A percentile compares a stretch with the other conserved stretches of the same genome.
Evolutionary conservation across 2,329 filamentous ascomycete genomes (phyloP).

Genomic region (Sporothrix sp.): DNA sequence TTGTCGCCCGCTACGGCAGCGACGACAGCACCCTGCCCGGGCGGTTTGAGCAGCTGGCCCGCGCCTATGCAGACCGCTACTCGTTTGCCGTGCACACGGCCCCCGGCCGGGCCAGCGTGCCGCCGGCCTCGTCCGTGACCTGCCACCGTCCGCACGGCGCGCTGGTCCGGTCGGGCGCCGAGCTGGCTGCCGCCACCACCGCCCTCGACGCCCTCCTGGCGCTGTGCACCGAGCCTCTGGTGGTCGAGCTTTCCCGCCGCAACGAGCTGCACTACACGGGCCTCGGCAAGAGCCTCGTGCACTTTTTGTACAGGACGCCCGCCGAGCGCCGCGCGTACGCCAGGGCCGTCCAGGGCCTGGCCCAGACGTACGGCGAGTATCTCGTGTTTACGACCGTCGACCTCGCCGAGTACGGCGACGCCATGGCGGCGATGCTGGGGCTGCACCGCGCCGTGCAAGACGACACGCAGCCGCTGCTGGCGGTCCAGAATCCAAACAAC

Average conservation of each 20-base stretch:
- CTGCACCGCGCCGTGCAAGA: neutral
- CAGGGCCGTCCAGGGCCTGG: conserved; percentile 29
- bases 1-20: conserved; percentile 30
- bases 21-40: conserved; percentile 23
- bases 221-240: conserved; percentile 29
- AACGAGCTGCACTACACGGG: conserved; percentile 31
- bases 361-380: conserved; percentile 37
- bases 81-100: conserved; percentile 30
- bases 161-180: conserved; percentile 24
- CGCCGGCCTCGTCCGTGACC: conserved; percentile 18
- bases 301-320: conserved; percentile 25
- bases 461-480: conserved; percentile 23
- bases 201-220: conserved; percentile 31
- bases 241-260: conserved; percentile 35
- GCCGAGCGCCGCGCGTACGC: conserved; percentile 28
- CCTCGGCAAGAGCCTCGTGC: conserved; percentile 24
- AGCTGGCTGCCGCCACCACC: conserved; percentile 23
- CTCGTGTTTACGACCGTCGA: conserved; percentile 40
- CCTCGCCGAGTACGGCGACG: conserved; percentile 34
- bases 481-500: conserved; percentile 35
- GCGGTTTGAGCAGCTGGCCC: conserved; percentile 27
- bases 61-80: conserved; percentile 30
- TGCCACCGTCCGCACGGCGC: conserved; percentile 35
- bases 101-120: conserved; percentile 8
- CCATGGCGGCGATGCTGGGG: conserved; percentile 33